Evolutionary conservation across 768 basidiomycete species (phyloP).

Genomic region (Postia placenta): DNA sequence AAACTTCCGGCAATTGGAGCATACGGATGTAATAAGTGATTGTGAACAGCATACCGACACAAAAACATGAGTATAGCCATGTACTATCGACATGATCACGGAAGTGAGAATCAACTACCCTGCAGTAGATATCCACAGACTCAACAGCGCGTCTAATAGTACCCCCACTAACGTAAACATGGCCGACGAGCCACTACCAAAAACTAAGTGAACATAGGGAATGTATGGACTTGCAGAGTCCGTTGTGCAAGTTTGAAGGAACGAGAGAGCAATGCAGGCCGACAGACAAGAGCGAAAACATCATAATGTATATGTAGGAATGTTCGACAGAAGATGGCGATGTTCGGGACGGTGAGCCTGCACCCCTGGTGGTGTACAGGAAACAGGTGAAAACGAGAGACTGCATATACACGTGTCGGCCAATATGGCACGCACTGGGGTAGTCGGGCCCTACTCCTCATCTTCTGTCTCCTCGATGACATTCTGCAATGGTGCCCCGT

Average conservation of each 20-base stretch:
- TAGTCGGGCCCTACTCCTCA: constrained; percentile 4
- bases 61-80: not conserved
- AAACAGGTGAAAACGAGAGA: too few relatives aligned
- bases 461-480: constrained; percentile 68
- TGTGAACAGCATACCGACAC: too few relatives aligned
- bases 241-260: not conserved
- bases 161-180: constrained; percentile 4
- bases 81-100: not conserved
- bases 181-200: not conserved
- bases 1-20: too few relatives aligned
- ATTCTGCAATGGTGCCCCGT: constrained; percentile 83
- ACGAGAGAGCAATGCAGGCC: constrained; percentile 2
- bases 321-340: too few relatives aligned
- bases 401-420: too few relatives aligned
- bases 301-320: not conserved
- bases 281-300: not conserved
- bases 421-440: not conserved
- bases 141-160: not conserved
- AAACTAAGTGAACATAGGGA: not conserved
- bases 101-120: not conserved
- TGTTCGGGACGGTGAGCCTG: too few relatives aligned
- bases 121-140: constrained; percentile 1
- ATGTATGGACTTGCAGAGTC: not conserved
- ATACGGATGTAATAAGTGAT: too few relatives aligned
- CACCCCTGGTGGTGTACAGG: too few relatives aligned